Conservation (phyloP, 768 basidiomycete genomes). For the Austroboletus eburneus region DNA sequence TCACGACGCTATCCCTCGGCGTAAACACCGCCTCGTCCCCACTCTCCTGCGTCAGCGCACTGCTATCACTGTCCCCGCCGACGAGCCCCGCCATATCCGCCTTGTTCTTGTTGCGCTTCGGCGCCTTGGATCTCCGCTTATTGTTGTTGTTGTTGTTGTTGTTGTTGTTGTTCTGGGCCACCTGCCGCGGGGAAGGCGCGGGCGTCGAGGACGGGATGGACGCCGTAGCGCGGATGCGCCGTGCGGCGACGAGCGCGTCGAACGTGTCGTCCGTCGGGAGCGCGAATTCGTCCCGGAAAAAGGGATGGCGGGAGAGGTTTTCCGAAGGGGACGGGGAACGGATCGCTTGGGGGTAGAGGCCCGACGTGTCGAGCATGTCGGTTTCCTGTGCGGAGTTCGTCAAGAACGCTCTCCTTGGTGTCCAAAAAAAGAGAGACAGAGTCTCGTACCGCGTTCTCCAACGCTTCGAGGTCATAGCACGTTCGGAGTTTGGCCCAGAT, state of each 20-base stretch:
- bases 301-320: constrained; percentile 65
- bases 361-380: constrained; percentile 44
- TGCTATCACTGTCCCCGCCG: constrained; percentile 80
- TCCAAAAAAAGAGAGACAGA: too few relatives aligned
- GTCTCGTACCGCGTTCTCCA: constrained; percentile 61
- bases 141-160: too few relatives aligned
- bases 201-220: constrained; percentile 53
- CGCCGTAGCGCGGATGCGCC: constrained; percentile 60
- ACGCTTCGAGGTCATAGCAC: constrained; percentile 70
- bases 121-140: constrained; percentile 41
- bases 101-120: constrained; percentile 41
- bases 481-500: constrained; percentile 72
- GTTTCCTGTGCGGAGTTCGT: constrained; percentile 31
- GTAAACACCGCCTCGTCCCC: constrained; percentile 66
- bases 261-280: constrained; percentile 55
- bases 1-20: constrained; percentile 61
- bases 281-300: constrained; percentile 68
- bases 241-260: constrained; percentile 55
- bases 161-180: too few relatives aligned
- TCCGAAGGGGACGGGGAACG: constrained; percentile 67
- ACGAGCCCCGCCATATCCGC: constrained; percentile 70
- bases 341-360: constrained; percentile 43
- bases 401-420: too few relatives aligned
- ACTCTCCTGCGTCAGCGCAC: constrained; percentile 78
- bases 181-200: constrained; percentile 48